Evolutionary conservation across 768 basidiomycete species (phyloP).

Genomic region (Polyporus arcularius): DNA sequence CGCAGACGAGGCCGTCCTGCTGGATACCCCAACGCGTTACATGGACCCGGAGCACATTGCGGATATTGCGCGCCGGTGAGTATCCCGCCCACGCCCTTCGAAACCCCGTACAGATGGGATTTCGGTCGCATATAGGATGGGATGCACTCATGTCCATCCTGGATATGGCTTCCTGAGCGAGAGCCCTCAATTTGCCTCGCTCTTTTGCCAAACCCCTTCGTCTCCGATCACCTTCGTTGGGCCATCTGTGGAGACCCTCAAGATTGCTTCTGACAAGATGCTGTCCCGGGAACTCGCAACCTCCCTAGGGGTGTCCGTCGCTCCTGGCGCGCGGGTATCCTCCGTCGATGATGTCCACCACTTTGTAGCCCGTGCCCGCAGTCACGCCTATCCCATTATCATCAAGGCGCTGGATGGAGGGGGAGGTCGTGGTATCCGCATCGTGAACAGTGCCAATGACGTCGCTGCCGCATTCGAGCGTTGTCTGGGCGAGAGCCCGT

Average conservation of each 20-base stretch:
- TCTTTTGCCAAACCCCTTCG: conserved; percentile 16
- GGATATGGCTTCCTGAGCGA: conserved; percentile 32
- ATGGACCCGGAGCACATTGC: conserved; percentile 26
- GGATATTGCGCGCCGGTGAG: conserved; percentile 13
- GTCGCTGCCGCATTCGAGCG: conserved; percentile 10
- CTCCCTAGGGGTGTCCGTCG: conserved; percentile 32
- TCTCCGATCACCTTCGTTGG: conserved; percentile 28
- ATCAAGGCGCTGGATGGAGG: conserved; percentile 38
- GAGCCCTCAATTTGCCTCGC: conserved; percentile 29
- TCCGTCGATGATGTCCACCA: conserved; percentile 24
- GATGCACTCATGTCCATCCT: conserved; percentile 34
- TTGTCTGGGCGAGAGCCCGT: conserved; percentile 17
- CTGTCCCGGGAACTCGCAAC: conserved; percentile 31
- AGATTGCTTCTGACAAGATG: conserved; percentile 25
- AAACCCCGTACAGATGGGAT: neutral
- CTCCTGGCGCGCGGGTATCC: conserved; percentile 29
- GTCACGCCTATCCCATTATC: conserved; percentile 36
- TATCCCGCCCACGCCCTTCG: neutral
- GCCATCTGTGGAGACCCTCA: conserved; percentile 26
- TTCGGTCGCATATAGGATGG: neutral
- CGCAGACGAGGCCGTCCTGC: conserved; percentile 24
- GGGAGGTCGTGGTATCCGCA: conserved; percentile 35
- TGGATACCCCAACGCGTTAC: conserved; percentile 20
- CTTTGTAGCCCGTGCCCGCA: conserved; percentile 17
- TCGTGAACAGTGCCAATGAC: conserved; percentile 1